Evolutionary conservation across 352 stramenopile species (phyloP).

Genomic region (Pythium volutum): DNA sequence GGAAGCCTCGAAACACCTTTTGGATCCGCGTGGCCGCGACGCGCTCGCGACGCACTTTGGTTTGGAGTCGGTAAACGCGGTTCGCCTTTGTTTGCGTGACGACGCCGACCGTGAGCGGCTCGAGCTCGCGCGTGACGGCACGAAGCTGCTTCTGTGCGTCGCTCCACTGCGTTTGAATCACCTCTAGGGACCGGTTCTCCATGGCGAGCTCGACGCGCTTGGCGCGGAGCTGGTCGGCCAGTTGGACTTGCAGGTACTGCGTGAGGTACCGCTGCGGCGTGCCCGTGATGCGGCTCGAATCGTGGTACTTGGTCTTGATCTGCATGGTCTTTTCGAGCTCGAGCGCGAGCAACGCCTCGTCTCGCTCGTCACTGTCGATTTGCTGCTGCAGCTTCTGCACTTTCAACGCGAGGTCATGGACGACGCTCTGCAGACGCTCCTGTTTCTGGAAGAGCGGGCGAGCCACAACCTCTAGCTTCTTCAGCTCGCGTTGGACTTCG

Average conservation of each 20-base stretch:
- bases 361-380: constrained; percentile 39
- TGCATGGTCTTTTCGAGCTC: constrained; percentile 83
- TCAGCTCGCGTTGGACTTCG: constrained; percentile 76
- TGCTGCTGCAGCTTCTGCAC: constrained; percentile 43
- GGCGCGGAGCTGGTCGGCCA: constrained; percentile 78
- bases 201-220: constrained; percentile 68
- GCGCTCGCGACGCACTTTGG: constrained; percentile 63
- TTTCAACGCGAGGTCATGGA: constrained; percentile 48
- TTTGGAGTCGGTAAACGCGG: constrained; percentile 60
- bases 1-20: constrained; percentile 71
- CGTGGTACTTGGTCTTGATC: constrained; percentile 85
- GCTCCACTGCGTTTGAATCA: constrained; percentile 47
- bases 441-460: constrained; percentile 69
- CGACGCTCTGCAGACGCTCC: constrained; percentile 34
- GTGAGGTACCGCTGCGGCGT: constrained; percentile 90
- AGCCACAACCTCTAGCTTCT: constrained; percentile 66
- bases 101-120: constrained; percentile 83
- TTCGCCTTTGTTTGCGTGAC: constrained; percentile 73
- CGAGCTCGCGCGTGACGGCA: constrained; percentile 66
- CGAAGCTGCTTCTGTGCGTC: constrained; percentile 73
- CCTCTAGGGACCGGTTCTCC: constrained; percentile 49
- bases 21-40: constrained; percentile 76
- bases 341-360: constrained; percentile 52
- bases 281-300: constrained; percentile 82
- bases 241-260: constrained; percentile 90